A percentile compares a stretch with the other conserved stretches of the same genome.
phyloP scores from a whole-genome alignment of 2,329 filamentous ascomycete species.

The Xylaria sp. region DNA sequence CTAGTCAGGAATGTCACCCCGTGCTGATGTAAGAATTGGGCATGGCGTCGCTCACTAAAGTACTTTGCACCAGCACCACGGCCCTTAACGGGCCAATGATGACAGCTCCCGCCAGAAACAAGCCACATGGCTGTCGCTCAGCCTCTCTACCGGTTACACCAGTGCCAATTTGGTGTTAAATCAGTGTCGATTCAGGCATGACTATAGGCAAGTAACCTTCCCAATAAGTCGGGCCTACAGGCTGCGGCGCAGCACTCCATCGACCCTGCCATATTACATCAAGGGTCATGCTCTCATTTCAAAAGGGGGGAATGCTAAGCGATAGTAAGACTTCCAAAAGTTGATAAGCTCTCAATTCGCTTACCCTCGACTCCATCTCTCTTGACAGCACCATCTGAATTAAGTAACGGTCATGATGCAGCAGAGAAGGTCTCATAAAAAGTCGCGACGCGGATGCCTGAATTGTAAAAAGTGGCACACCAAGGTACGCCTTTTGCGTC shows the following conservation, averaged over 20 bases:
- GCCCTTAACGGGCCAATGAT: conserved; percentile 15
- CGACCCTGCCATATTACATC: conserved; percentile 15
- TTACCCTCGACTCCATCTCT: conserved; percentile 13
- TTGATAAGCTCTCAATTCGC: conserved; percentile 20
- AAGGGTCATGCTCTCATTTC: conserved; percentile 16
- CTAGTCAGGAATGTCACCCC: conserved; percentile 5
- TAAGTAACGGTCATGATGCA: conserved; percentile 40
- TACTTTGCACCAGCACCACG: not conserved
- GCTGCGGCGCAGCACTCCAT: conserved; percentile 23
- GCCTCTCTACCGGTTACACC: conserved; percentile 15
- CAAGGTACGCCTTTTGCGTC: conserved; percentile 44
- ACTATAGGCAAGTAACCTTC: conserved; percentile 6
- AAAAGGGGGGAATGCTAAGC: conserved; percentile 22
- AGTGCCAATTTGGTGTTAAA: not conserved
- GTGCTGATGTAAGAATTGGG: conserved; percentile 29
- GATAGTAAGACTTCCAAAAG: conserved; percentile 18
- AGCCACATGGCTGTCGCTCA: conserved; percentile 28
- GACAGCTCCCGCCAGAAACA: not conserved
- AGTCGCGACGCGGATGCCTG: conserved; percentile 50
- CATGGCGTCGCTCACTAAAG: not conserved
- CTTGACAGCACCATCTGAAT: conserved; percentile 6
- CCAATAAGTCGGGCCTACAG: conserved; percentile 5
- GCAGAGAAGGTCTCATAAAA: conserved; percentile 50
- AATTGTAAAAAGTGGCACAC: conserved; percentile 52
- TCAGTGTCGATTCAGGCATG: conserved; percentile 8